Evolutionary conservation across 2,329 filamentous ascomycete species (phyloP).

Genomic region (Pseudocercospora vitis): DNA sequence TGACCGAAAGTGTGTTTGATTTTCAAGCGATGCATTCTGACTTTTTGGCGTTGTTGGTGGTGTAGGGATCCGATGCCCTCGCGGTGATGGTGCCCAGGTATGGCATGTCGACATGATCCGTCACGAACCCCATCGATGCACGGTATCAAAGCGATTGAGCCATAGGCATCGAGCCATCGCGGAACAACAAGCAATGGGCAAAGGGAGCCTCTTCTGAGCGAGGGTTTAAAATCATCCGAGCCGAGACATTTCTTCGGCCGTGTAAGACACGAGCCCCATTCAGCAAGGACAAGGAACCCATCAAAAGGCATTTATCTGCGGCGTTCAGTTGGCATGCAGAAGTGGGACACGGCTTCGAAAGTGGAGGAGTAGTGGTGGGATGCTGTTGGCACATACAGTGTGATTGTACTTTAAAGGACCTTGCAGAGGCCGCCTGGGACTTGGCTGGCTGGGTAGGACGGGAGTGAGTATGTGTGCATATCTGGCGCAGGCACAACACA

Average conservation of each 20-base stretch:
- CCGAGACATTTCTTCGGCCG: too few relatives aligned
- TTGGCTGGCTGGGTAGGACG: not conserved
- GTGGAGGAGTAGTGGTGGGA: not conserved
- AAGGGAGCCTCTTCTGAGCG: too few relatives aligned
- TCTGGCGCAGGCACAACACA: not conserved
- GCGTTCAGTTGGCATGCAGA: not conserved
- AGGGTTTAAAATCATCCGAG: too few relatives aligned
- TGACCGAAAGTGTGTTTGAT: slow-evolving; percentile 10
- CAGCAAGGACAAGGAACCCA: not conserved
- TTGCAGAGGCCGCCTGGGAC: not conserved
- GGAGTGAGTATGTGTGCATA: not conserved
- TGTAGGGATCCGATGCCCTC: slow-evolving; percentile 20
- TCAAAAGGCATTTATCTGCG: not conserved
- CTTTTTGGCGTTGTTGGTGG: slow-evolving; percentile 19
- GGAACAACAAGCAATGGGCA: too few relatives aligned
- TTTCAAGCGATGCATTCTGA: slow-evolving; percentile 15
- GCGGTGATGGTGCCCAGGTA: not conserved
- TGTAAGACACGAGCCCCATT: too few relatives aligned
- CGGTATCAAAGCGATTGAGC: too few relatives aligned
- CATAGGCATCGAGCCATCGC: too few relatives aligned
- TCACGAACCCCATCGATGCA: not conserved
- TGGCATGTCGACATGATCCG: not conserved
- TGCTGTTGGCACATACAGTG: not conserved
- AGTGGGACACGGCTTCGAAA: not conserved
- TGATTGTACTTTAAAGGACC: not conserved